Conservation (phyloP, 1,284 basidiomycete genomes). For the Gymnopus androsaceus region DNA sequence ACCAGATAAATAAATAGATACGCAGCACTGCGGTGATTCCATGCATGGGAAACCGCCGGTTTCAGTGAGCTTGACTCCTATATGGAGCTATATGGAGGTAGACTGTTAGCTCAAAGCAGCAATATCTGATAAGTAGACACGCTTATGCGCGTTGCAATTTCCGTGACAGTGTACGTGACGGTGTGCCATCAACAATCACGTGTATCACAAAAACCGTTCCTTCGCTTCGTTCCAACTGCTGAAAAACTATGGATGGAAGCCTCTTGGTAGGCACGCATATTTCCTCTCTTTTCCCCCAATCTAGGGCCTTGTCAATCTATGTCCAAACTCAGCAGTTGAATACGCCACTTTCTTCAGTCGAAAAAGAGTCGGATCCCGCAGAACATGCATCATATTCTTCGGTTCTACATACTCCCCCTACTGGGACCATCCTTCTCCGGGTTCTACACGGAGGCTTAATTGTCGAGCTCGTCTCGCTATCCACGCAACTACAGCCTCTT, state of each 20-base stretch:
- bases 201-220: no score
- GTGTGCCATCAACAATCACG: no score
- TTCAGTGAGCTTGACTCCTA: no score
- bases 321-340: constrained; percentile 61
- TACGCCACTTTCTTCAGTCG: constrained; percentile 44
- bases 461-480: constrained; percentile 76
- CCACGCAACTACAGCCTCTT: constrained; percentile 61
- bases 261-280: constrained; percentile 60
- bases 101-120: no score
- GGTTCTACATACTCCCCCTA: constrained; percentile 55
- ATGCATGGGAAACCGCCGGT: no score
- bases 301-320: constrained; percentile 53
- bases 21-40: no score
- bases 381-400: constrained; percentile 78
- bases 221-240: not conserved
- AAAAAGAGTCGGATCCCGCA: constrained; percentile 51
- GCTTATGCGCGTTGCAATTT: no score
- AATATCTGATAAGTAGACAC: no score
- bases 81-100: no score
- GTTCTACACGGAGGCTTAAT: constrained; percentile 75
- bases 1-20: no score
- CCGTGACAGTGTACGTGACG: no score
- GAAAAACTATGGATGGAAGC: constrained; percentile 15
- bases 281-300: constrained; percentile 59
- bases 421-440: constrained; percentile 74